Evolutionary conservation across 257 asterid species (phyloP).

Genomic region (Scutellaria barbata): DNA sequence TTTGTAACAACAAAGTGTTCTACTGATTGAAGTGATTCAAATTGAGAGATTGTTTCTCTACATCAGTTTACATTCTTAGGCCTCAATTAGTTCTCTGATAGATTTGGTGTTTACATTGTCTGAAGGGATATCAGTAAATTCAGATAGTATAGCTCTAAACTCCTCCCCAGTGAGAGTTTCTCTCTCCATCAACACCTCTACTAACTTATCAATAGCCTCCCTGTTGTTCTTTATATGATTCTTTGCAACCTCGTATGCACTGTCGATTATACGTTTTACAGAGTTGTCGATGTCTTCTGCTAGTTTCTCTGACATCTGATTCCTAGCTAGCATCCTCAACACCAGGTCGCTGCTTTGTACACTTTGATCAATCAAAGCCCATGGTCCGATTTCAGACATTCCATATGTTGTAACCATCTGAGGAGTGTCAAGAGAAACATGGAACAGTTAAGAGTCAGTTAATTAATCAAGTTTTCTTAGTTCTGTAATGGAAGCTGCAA

Average conservation of each 20-base stretch:
- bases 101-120: constrained; percentile 44
- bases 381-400: constrained; percentile 81
- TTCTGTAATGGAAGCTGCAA: background rate
- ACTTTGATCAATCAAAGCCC: constrained; percentile 60
- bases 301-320: constrained; percentile 74
- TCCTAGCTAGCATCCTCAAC: constrained; percentile 72
- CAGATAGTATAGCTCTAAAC: constrained; percentile 58
- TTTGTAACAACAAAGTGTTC: background rate
- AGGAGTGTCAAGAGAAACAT: background rate
- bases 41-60: constrained; percentile 20
- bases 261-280: constrained; percentile 45
- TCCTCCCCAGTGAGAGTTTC: constrained; percentile 77
- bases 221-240: constrained; percentile 58
- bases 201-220: constrained; percentile 67
- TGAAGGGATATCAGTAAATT: constrained; percentile 49
- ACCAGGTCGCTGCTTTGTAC: constrained; percentile 70
- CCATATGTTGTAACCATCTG: constrained; percentile 71
- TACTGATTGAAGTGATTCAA: background rate
- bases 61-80: constrained; percentile 33
- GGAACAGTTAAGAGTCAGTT: background rate
- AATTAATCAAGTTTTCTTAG: background rate
- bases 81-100: constrained; percentile 55
- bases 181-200: constrained; percentile 66
- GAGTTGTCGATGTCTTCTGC: constrained; percentile 67
- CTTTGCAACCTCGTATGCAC: constrained; percentile 63